Conservation (phyloP, 1,139 yeast species). For the Hyphopichia burtonii region DNA sequence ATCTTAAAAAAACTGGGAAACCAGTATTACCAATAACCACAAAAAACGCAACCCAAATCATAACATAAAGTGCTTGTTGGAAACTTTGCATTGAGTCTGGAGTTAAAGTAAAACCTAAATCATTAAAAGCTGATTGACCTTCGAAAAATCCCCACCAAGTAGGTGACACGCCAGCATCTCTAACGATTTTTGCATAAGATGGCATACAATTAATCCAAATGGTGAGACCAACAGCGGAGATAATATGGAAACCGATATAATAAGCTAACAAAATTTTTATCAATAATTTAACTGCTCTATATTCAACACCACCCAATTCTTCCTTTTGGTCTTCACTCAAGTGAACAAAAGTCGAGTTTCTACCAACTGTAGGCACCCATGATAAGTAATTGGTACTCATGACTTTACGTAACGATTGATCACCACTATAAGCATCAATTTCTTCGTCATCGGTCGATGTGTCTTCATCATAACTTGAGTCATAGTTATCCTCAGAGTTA, state of each 20-base stretch:
- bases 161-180: conserved; percentile 60
- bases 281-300: conserved; percentile 78
- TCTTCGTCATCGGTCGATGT: conserved; percentile 12
- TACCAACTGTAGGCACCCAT: conserved; percentile 91
- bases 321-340: conserved; percentile 82
- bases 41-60: conserved; percentile 63
- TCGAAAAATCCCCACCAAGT: conserved; percentile 95
- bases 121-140: conserved; percentile 74
- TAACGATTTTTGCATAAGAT: conserved; percentile 42
- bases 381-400: conserved; percentile 72
- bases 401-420: conserved; percentile 16
- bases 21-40: conserved; percentile 92
- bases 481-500: conserved; percentile 7
- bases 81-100: conserved; percentile 76
- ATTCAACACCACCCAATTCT: conserved; percentile 96
- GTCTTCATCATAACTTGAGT: conserved; percentile 16
- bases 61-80: conserved; percentile 58
- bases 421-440: conserved; percentile 11
- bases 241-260: conserved; percentile 71
- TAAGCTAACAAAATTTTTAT: conserved; percentile 65
- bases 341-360: conserved; percentile 89
- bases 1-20: conserved; percentile 77
- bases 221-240: conserved; percentile 56
- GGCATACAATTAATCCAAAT: conserved; percentile 62
- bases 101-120: conserved; percentile 78